A percentile compares a stretch with the other conserved stretches of the same genome.
These are phyloP conservation scores for Trametes cubensis DNA, from an alignment of 768 basidiomycete species.

Conservation along the genomic window DNA sequence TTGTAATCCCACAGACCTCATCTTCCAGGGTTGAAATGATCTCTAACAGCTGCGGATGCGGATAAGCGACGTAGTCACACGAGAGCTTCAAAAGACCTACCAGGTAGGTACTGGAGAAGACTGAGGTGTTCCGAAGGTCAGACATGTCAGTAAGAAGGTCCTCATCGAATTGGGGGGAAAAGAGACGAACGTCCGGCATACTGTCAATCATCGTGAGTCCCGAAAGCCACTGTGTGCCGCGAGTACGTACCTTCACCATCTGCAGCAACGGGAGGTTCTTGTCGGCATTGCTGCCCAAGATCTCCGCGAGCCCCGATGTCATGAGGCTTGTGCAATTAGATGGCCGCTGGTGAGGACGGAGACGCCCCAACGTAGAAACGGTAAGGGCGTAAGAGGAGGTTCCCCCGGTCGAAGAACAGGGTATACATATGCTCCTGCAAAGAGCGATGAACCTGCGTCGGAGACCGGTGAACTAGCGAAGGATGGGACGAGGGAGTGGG, in stretches of 20 bases:
- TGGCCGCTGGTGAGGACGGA: too few species aligned
- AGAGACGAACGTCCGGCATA: background rate
- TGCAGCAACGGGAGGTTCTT: constrained; percentile 1
- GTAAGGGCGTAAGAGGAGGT: too few species aligned
- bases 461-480: too few species aligned
- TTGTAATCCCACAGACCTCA: background rate
- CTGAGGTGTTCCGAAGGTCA: background rate
- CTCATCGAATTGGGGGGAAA: too few species aligned
- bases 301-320: background rate
- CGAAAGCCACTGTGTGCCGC: too few species aligned
- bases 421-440: background rate
- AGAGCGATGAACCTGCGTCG: too few species aligned
- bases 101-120: background rate
- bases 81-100: too few species aligned
- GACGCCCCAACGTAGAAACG: too few species aligned
- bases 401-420: too few species aligned
- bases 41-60: background rate
- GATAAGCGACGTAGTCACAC: background rate
- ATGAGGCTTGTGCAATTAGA: background rate
- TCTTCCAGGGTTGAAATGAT: background rate
- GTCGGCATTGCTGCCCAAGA: background rate
- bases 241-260: background rate
- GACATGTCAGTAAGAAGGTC: background rate
- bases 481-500: background rate
- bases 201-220: background rate